Base-by-base conservation (phyloP, 148 eudicot genomes). In the Dianthus caryophyllus region DNA sequence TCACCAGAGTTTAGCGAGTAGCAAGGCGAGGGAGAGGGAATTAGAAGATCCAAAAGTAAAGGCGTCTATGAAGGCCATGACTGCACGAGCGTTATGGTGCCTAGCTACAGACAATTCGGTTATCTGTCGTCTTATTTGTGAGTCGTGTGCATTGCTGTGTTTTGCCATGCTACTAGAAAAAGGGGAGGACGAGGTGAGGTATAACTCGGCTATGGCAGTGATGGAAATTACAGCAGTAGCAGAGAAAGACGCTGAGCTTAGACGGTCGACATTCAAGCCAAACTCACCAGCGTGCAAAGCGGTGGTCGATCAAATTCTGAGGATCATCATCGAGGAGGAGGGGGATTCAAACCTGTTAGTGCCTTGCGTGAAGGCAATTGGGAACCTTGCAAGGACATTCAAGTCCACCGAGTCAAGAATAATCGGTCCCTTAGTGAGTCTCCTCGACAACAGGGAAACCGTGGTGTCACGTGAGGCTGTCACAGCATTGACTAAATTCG, bases 151-250 rank as follows among this genome's bases (percentile, higher is more conserved):
- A 11, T 77, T 94, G 48, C 31, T 94, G 6, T 94, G 98, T 68
- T 90, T 94, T 12, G 97, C 98, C 0, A 89, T 79, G 2, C 81
- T 94, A 0, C 63, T 94, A 14, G 98, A 94, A 68, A 94, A 90
- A 65, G 97, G 96, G 0, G 54, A 85, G 0, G 82, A 78, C 12
- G 92, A 86, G n/a, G 88, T 90, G 52, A 80, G 79, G 67, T 78
- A 75, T 58, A 83, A 94, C 39, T 94, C 98, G 0, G 92, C 96
- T 29, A 86, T 88, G 97, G 96, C 98, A 2, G 67, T 94, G 51
- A 88, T 88, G 90, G 98, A 94, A 81, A 90, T 94, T 77, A 88
- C 98, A 0, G 84, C 96, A 0, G 96, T 94, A 27, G 98, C 98
- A 11, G 98, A 86, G 46, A 81, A 82, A 48, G 98, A 94, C 55